phyloP scores from a whole-genome alignment of 176 grass and related monocot species.

The Tillandsia leiboldiana region DNA sequence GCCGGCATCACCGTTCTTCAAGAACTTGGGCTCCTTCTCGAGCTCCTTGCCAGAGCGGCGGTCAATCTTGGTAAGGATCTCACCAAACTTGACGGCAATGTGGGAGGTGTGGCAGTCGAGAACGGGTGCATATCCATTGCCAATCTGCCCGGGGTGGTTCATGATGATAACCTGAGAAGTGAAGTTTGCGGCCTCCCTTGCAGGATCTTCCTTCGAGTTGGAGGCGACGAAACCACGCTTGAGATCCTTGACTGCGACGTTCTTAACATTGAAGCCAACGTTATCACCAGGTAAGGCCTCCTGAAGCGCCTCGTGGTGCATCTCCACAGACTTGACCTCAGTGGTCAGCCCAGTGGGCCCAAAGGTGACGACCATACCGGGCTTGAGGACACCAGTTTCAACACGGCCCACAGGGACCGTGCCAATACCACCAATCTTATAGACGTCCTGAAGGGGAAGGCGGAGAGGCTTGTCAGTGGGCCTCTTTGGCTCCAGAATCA shows the following conservation, averaged over 20 bases:
- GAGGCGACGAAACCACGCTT: constrained; percentile 78
- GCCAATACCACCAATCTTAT: constrained; percentile 94
- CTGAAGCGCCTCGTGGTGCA: constrained; percentile 78
- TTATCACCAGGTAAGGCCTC: constrained; percentile 79
- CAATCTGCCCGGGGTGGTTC: constrained; percentile 91
- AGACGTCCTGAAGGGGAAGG: constrained; percentile 95
- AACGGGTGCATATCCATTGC: constrained; percentile 79
- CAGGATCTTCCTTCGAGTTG: constrained; percentile 91
- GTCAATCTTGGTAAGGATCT: constrained; percentile 82
- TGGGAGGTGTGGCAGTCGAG: constrained; percentile 90
- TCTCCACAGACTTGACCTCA: constrained; percentile 91
- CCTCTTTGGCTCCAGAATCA: constrained; percentile 82
- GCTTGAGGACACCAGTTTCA: constrained; percentile 27
- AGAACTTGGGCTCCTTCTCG: constrained; percentile 91
- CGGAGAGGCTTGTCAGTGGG: constrained; percentile 92
- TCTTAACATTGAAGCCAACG: constrained; percentile 75
- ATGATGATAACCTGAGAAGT: constrained; percentile 93
- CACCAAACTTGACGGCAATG: constrained; percentile 85
- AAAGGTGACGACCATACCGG: constrained; percentile 78
- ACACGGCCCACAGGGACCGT: constrained; percentile 78
- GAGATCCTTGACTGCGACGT: constrained; percentile 77
- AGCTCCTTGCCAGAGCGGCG: constrained; percentile 82
- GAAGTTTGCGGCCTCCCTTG: constrained; percentile 79
- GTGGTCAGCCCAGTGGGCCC: constrained; percentile 64
- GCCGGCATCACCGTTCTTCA: constrained; percentile 87